Conservation (phyloP, 108 stramenopile species). For the Hondaea fermentalgiana region DNA sequence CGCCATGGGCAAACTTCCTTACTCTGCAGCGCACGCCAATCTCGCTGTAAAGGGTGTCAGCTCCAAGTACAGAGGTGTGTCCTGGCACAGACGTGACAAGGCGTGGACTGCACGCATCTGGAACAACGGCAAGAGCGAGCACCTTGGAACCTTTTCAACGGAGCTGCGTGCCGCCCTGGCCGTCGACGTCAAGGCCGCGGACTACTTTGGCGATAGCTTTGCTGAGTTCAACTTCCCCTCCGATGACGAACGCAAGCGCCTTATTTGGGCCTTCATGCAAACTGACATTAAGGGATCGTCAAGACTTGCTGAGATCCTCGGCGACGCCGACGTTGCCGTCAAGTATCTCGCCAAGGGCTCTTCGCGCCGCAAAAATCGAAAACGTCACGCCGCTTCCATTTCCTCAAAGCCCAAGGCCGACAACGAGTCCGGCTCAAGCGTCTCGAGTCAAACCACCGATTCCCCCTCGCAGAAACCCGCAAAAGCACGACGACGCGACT, state of each 20-base stretch:
- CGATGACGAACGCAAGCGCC: not conserved
- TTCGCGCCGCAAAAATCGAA: not conserved
- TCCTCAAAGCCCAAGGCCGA: not conserved
- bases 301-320: not conserved
- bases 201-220: not conserved
- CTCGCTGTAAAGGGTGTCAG: not conserved
- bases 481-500: not conserved
- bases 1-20: not conserved
- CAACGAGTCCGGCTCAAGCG: not conserved
- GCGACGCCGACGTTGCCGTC: not conserved
- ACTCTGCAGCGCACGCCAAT: not conserved
- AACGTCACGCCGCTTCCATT: not conserved
- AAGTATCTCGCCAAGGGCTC: not conserved
- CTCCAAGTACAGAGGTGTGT: not conserved
- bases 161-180: not conserved
- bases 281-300: not conserved
- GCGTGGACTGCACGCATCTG: not conserved
- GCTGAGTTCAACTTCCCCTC: not conserved
- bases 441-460: not conserved
- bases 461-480: not conserved
- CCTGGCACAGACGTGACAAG: constrained; percentile 3
- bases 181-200: not conserved
- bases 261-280: not conserved
- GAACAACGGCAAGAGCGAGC: not conserved
- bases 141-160: not conserved